Conservation (phyloP, 768 basidiomycete species). For the Amanita molliuscula region DNA sequence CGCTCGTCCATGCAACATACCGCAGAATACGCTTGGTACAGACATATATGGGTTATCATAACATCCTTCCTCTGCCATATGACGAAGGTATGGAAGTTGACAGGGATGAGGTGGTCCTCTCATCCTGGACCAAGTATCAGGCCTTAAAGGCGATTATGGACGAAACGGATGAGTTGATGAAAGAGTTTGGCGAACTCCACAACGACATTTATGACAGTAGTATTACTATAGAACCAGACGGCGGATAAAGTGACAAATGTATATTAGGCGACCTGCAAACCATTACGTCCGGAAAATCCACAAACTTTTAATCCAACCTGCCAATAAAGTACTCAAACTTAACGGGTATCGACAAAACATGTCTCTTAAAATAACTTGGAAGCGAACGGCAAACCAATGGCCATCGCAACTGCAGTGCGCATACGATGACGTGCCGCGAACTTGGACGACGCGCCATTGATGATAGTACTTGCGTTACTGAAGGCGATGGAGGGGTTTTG, state of each 20-base stretch:
- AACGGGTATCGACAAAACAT: neutral
- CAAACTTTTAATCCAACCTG: no score
- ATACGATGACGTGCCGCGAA: constrained; percentile 6
- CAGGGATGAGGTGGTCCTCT: constrained; percentile 24
- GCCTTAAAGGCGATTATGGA: constrained; percentile 40
- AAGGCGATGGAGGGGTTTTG: constrained; percentile 42
- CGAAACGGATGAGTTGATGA: constrained; percentile 47
- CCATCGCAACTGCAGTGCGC: constrained; percentile 15
- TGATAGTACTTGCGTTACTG: constrained; percentile 46
- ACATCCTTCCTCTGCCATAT: constrained; percentile 38
- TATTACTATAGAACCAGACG: neutral
- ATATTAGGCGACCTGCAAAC: neutral
- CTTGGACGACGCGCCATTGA: constrained; percentile 31
- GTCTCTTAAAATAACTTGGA: constrained; percentile 10
- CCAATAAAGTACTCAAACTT: no score
- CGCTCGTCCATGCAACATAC: constrained; percentile 49
- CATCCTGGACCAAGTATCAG: constrained; percentile 43
- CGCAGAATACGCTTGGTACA: constrained; percentile 53
- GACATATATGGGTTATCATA: constrained; percentile 50
- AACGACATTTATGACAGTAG: constrained; percentile 12
- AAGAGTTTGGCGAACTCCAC: constrained; percentile 42
- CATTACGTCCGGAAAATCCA: neutral
- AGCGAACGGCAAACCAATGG: constrained; percentile 14
- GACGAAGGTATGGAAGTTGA: constrained; percentile 20
- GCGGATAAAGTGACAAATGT: neutral